Percentiles rank a stretch among this genome's conserved stretches.
These are phyloP conservation scores for Cordyceps tenuipes DNA, from an alignment of 2,329 filamentous ascomycete genomes.

Conservation along the genomic window DNA sequence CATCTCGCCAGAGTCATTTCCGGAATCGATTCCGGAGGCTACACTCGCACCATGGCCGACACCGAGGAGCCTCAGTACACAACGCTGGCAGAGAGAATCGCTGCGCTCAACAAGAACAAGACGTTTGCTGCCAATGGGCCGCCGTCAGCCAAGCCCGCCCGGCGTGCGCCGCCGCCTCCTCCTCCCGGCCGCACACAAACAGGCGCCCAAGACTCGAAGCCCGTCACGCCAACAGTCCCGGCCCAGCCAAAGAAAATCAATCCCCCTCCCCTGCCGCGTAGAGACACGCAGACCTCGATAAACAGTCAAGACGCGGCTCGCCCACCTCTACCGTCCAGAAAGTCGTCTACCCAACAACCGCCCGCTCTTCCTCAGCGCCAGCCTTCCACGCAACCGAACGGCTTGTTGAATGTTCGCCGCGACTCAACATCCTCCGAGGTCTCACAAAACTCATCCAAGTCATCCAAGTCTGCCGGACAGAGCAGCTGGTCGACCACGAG, in stretches of 20 bases:
- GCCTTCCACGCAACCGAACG: slow-evolving; percentile 32
- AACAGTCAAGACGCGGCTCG: slow-evolving; percentile 18
- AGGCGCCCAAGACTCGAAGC: slow-evolving; percentile 20
- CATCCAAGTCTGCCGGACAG: slow-evolving; percentile 41
- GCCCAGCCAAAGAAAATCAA: slow-evolving; percentile 24
- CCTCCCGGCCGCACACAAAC: slow-evolving; percentile 30
- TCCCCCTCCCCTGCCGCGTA: slow-evolving; percentile 28
- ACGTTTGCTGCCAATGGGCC: slow-evolving; percentile 41
- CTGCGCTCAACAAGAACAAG: slow-evolving; percentile 54
- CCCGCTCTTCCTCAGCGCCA: slow-evolving; percentile 45
- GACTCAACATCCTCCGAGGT: slow-evolving; percentile 51
- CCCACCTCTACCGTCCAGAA: slow-evolving; percentile 29
- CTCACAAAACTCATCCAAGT: slow-evolving; percentile 46
- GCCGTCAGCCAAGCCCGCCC: slow-evolving; percentile 23
- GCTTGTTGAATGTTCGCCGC: slow-evolving; percentile 34
- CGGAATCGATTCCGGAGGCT: not conserved
- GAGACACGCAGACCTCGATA: slow-evolving; percentile 18
- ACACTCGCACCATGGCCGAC: slow-evolving; percentile 43
- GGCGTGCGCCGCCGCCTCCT: slow-evolving; percentile 32
- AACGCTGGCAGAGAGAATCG: slow-evolving; percentile 53
- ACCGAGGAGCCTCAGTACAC: slow-evolving; percentile 54
- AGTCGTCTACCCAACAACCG: slow-evolving; percentile 24
- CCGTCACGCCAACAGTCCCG: slow-evolving; percentile 30
- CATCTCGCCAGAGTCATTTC: not conserved
- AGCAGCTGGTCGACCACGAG: slow-evolving; percentile 40